Evolutionary conservation across 2,329 filamentous ascomycete genomes (phyloP), one percentile per base, ranked within the genome.

Genomic region (Alternaria postmessia): DNA sequence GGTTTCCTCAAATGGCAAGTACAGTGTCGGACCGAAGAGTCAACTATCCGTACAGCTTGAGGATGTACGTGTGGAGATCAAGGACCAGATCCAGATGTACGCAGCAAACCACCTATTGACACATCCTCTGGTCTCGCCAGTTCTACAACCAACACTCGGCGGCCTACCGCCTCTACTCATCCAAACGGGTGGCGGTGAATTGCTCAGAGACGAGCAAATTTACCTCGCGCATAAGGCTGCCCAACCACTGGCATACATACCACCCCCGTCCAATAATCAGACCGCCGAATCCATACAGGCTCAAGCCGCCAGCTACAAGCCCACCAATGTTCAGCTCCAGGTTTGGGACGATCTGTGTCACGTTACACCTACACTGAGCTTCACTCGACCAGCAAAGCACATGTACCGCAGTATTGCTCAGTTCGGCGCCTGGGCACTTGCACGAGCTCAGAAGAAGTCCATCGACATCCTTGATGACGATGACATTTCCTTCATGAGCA

Each of bases 261-360:
- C 92, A 3, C 73, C 74, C 20, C 71, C 73, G 3, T 78, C 73
- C 14, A 77, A 75, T 24, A 71, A 73, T 42, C 73, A 75, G n/a
- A 76, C 76, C 2, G 84, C 86, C 0, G 85, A 90, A 38, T 82
- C 83, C 0, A 83, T 87, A 43, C 81, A 95, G 61, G 84, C 89
- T 34, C 86, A 89, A 38, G 83, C 85, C 60, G 89, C 89, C 28
- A 88, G 85, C 63, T 96, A 92, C 77, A 87, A 88, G 58, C 92
- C 93, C 0, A 99, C 95, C 0, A 88, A 96, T 69, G 94, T 98
- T 0, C 93, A 97, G 75, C 84, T 99, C 2, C 95, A 98, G 75
- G 90, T 98, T 1, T 98, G 94, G 94, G 94, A 98, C 59, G 91
- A 97, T 70, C 82, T 98, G 3, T 98, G 95, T 71, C 94, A 98